These are phyloP conservation scores for Tetradesmus obliquus DNA, from an alignment of 139 green algal species.

Conservation along the genomic window DNA sequence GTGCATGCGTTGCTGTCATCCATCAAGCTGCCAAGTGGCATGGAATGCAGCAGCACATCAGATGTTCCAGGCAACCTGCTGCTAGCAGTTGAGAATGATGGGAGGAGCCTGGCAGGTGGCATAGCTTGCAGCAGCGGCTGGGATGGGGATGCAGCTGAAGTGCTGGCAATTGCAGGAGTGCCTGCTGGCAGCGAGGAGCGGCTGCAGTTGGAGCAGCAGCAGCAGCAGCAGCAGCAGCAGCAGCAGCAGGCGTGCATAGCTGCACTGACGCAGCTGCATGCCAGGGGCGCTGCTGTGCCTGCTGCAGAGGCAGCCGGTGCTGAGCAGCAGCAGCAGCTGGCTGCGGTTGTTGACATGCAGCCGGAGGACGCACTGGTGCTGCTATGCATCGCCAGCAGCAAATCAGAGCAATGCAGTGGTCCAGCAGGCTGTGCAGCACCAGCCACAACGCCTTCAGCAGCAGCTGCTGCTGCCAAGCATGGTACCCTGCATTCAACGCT, in stretches of 20 bases:
- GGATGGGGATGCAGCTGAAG: neutral
- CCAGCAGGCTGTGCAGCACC: neutral
- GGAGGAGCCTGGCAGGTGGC: neutral
- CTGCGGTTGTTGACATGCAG: neutral
- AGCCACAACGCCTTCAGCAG: neutral
- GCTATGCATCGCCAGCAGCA: neutral
- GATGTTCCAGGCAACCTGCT: neutral
- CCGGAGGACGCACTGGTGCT: neutral
- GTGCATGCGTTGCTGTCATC: conserved; percentile 6
- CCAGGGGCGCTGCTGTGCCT: neutral
- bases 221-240: conserved; percentile 3
- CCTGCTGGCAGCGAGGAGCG: too few relatives aligned
- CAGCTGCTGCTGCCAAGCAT: neutral
- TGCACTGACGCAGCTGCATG: neutral
- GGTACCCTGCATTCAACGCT: neutral
- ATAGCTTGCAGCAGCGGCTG: neutral
- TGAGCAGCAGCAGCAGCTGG: conserved; percentile 12
- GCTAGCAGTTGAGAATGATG: neutral
- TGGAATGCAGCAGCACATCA: neutral
- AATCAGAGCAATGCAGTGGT: neutral
- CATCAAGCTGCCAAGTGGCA: neutral
- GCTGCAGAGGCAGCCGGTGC: neutral
- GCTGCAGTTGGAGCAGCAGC: neutral
- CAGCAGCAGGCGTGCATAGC: neutral
- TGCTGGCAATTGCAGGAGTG: neutral